These are phyloP conservation scores for Nakazawaea wyomingensis DNA, from an alignment of 805 yeast species.

Conservation along the genomic window DNA sequence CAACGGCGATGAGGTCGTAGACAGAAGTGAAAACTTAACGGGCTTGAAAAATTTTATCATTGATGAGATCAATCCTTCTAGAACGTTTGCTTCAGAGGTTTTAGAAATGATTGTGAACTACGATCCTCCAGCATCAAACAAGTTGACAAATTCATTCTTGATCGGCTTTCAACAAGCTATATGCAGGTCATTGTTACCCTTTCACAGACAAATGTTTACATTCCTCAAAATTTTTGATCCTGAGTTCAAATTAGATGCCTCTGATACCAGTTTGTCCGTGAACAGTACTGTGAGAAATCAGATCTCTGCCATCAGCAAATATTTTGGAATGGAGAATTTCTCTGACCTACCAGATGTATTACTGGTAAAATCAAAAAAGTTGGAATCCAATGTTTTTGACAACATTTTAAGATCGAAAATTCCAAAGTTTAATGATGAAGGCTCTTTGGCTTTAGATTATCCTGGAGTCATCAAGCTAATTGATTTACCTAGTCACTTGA, in stretches of 20 bases:
- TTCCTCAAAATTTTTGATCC: constrained; percentile 27
- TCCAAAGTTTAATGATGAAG: constrained; percentile 21
- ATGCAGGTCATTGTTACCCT: constrained; percentile 8
- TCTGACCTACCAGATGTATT: constrained; percentile 15
- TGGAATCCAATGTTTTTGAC: constrained; percentile 23
- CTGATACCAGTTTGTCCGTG: constrained; percentile 13
- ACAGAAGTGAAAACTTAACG: constrained; percentile 1
- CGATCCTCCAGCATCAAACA: constrained; percentile 16
- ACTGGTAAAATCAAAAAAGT: constrained; percentile 12
- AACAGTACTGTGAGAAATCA: not conserved
- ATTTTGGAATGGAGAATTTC: not conserved
- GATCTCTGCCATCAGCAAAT: not conserved
- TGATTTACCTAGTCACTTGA: constrained; percentile 44
- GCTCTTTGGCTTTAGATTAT: constrained; percentile 33
- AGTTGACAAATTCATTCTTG: constrained; percentile 6
- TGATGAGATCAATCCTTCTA: constrained; percentile 19
- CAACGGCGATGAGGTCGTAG: constrained; percentile 4
- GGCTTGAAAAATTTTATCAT: constrained; percentile 4
- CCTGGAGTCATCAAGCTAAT: constrained; percentile 52
- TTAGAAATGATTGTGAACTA: constrained; percentile 25
- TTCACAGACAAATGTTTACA: constrained; percentile 17
- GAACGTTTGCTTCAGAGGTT: constrained; percentile 22
- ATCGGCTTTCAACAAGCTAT: constrained; percentile 4
- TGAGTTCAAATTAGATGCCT: constrained; percentile 21
- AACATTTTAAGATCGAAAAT: constrained; percentile 23